These are phyloP conservation scores for Candida sithepensis DNA, from an alignment of 805 yeast genomes.

Conservation along the genomic window DNA sequence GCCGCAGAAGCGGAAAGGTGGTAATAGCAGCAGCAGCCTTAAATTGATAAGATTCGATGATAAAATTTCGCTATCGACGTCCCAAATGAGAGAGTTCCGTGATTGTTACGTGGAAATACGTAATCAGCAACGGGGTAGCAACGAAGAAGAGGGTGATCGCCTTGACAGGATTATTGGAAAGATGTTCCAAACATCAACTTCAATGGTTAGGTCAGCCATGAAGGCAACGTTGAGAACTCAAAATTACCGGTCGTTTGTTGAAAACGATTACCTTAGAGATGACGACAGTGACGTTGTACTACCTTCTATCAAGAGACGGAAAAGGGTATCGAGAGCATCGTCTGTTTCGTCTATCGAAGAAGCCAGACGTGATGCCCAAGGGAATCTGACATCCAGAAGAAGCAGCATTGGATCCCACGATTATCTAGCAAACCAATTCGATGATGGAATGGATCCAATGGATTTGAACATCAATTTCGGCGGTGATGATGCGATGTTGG, in stretches of 20 bases:
- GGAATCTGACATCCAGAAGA: constrained; percentile 12
- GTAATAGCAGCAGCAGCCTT: background rate
- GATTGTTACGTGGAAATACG: constrained; percentile 5
- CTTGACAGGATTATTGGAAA: background rate
- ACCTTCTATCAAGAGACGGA: background rate
- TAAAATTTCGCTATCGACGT: constrained; percentile 11
- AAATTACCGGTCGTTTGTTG: background rate
- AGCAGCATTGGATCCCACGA: background rate
- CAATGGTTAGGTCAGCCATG: background rate
- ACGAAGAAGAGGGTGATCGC: background rate
- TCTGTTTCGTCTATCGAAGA: constrained; percentile 26
- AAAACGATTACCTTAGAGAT: background rate
- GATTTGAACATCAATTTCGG: constrained; percentile 5
- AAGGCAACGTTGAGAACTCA: too few relatives aligned
- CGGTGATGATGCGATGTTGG: constrained; percentile 20
- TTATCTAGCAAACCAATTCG: background rate
- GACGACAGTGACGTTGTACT: background rate
- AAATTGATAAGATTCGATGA: constrained; percentile 12
- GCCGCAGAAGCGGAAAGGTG: background rate
- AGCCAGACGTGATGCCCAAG: constrained; percentile 19
- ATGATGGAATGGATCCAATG: background rate
- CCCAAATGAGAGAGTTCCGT: constrained; percentile 13
- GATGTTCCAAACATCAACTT: background rate
- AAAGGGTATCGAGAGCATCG: constrained; percentile 15
- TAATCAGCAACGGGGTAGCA: background rate